phyloP scores from a whole-genome alignment of 768 basidiomycete species.

The Cystofilobasidium capitatum region DNA sequence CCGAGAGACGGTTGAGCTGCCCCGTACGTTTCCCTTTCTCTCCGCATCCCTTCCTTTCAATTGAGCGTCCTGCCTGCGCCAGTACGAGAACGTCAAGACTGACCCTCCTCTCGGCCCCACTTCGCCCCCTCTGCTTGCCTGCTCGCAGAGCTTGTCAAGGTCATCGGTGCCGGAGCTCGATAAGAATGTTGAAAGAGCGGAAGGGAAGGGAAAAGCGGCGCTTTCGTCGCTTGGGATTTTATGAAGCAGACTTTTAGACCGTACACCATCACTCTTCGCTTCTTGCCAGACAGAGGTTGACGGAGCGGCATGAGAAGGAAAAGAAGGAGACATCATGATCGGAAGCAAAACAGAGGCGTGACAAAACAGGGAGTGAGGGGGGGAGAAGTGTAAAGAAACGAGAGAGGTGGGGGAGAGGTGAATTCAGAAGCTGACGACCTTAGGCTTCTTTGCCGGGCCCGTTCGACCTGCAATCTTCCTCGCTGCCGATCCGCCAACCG shows the following conservation, averaged over 20 bases:
- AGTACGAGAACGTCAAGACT: too few relatives aligned
- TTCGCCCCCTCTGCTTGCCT: background rate
- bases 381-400: background rate
- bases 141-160: constrained; percentile 37
- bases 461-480: too few relatives aligned
- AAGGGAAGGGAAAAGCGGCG: constrained; percentile 13
- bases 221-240: too few relatives aligned
- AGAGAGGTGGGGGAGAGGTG: too few relatives aligned
- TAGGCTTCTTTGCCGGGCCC: too few relatives aligned
- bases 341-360: background rate
- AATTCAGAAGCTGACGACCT: too few relatives aligned
- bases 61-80: background rate
- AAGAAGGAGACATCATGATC: constrained; percentile 3
- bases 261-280: too few relatives aligned
- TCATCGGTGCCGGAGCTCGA: constrained; percentile 36
- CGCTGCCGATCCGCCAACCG: too few relatives aligned
- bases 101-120: background rate
- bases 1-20: constrained; percentile 39
- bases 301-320: too few relatives aligned
- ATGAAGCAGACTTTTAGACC: too few relatives aligned
- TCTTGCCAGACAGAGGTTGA: too few relatives aligned
- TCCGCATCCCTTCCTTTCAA: background rate
- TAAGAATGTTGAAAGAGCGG: too few relatives aligned
- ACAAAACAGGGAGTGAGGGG: background rate
- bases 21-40: constrained; percentile 34